Evolutionary conservation across 2,329 filamentous ascomycete genomes (phyloP).

Genomic region (Periglandula ipomoeae): DNA sequence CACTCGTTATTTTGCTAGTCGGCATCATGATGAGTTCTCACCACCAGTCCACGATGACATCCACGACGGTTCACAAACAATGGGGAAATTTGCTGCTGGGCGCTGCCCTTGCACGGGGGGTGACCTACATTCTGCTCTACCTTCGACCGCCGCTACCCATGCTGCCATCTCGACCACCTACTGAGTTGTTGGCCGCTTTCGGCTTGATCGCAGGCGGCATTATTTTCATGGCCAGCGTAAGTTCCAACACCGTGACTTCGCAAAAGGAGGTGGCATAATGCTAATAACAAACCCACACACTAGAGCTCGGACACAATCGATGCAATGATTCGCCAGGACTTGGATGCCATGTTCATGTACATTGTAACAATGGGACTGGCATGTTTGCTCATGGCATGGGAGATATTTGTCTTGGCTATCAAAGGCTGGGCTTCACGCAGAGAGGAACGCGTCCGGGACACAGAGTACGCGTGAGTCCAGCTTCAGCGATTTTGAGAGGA

Average conservation of each 20-base stretch:
- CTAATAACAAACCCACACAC: background rate
- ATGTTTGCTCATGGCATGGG: slow-evolving; percentile 77
- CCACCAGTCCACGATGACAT: slow-evolving; percentile 73
- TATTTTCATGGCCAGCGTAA: slow-evolving; percentile 84
- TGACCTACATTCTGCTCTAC: slow-evolving; percentile 75
- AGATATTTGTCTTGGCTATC: slow-evolving; percentile 65
- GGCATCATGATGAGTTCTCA: slow-evolving; percentile 96
- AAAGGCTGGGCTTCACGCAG: slow-evolving; percentile 73
- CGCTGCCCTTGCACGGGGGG: slow-evolving; percentile 65
- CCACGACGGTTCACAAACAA: slow-evolving; percentile 86
- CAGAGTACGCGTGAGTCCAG: background rate
- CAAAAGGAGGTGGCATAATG: background rate
- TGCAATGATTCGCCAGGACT: slow-evolving; percentile 64
- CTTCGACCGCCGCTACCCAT: slow-evolving; percentile 72
- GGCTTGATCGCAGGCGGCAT: slow-evolving; percentile 80
- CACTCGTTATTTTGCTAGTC: slow-evolving; percentile 74
- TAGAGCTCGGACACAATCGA: slow-evolving; percentile 66
- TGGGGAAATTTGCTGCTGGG: slow-evolving; percentile 83
- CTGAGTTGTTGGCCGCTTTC: slow-evolving; percentile 80
- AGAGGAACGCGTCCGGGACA: slow-evolving; percentile 16
- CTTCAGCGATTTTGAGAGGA: too few relatives aligned
- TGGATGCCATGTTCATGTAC: slow-evolving; percentile 91
- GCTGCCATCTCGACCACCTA: slow-evolving; percentile 76
- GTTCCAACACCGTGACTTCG: slow-evolving; percentile 22
- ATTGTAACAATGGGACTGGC: slow-evolving; percentile 80